Conservation (phyloP, 108 stramenopile genomes). For the Skeletonema tropicum region DNA sequence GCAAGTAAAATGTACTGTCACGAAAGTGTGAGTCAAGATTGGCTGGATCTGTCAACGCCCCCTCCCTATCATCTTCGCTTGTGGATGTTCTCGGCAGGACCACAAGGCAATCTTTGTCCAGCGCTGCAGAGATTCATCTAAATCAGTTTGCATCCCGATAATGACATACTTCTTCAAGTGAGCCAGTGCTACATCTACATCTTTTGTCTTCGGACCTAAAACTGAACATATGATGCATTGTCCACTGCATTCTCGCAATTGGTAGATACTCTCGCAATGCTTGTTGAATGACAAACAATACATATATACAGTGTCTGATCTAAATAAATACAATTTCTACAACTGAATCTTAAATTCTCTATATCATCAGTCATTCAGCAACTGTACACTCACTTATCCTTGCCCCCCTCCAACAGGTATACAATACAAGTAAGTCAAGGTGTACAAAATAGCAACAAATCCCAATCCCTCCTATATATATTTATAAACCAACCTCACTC, state of each 20-base stretch:
- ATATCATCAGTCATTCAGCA: too few species aligned
- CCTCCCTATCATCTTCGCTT: conserved; percentile 2
- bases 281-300: not conserved
- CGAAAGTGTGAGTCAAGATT: not conserved
- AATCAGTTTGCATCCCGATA: conserved; percentile 30
- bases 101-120: conserved; percentile 17
- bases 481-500: not conserved
- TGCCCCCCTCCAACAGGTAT: too few species aligned
- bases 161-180: conserved; percentile 36
- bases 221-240: conserved; percentile 43
- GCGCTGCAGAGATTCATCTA: conserved; percentile 14
- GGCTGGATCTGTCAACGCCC: not conserved
- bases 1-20: not conserved
- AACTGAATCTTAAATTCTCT: too few species aligned
- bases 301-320: too few species aligned
- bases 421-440: too few species aligned
- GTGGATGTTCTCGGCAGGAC: conserved; percentile 2
- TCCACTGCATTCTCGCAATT: conserved; percentile 13
- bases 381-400: too few species aligned
- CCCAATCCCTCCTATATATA: too few species aligned
- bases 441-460: too few species aligned
- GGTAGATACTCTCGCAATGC: conserved; percentile 21
- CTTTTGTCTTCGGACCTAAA: conserved; percentile 31
- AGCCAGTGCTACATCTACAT: conserved; percentile 22
- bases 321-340: too few species aligned